Evolutionary conservation across 2,329 filamentous ascomycete genomes (phyloP).

Genomic region (Sporothrix brunneoviolacea): DNA sequence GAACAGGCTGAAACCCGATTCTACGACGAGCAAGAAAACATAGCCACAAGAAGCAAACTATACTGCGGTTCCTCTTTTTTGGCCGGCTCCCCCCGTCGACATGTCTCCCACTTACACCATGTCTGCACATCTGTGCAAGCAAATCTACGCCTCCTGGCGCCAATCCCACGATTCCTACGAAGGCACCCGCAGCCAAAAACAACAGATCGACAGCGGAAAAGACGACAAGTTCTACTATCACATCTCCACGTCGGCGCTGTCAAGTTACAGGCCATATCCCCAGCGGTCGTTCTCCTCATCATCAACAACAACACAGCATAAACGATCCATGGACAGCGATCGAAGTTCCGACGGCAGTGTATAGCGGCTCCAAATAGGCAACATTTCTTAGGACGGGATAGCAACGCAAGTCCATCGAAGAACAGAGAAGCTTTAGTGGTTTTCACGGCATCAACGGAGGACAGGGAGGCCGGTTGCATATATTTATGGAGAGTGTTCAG

Average conservation of each 20-base stretch:
- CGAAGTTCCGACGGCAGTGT: constrained; percentile 30
- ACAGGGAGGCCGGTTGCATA: too few relatives aligned
- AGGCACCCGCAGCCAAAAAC: constrained; percentile 23
- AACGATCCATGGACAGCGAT: constrained; percentile 43
- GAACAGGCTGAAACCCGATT: too few relatives aligned
- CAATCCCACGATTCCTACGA: constrained; percentile 38
- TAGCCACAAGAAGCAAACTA: too few relatives aligned
- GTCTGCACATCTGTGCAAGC: constrained; percentile 54
- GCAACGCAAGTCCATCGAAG: too few relatives aligned
- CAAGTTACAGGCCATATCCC: constrained; percentile 8
- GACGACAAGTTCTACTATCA: constrained; percentile 4
- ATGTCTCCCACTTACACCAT: constrained; percentile 55
- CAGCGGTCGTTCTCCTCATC: constrained; percentile 17
- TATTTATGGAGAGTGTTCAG: too few relatives aligned
- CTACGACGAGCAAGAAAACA: too few relatives aligned
- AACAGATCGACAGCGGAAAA: neutral
- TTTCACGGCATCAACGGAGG: too few relatives aligned
- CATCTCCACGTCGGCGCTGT: constrained; percentile 16
- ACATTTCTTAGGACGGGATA: too few relatives aligned
- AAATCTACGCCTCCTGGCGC: constrained; percentile 54
- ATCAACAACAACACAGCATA: constrained; percentile 26
- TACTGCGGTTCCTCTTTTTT: too few relatives aligned
- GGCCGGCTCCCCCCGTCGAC: too few relatives aligned
- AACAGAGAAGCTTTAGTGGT: too few relatives aligned
- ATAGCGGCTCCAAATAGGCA: too few relatives aligned